These are phyloP conservation scores for Pterocarpus santalinus DNA, from an alignment of 306 rosid species.

Conservation along the genomic window DNA sequence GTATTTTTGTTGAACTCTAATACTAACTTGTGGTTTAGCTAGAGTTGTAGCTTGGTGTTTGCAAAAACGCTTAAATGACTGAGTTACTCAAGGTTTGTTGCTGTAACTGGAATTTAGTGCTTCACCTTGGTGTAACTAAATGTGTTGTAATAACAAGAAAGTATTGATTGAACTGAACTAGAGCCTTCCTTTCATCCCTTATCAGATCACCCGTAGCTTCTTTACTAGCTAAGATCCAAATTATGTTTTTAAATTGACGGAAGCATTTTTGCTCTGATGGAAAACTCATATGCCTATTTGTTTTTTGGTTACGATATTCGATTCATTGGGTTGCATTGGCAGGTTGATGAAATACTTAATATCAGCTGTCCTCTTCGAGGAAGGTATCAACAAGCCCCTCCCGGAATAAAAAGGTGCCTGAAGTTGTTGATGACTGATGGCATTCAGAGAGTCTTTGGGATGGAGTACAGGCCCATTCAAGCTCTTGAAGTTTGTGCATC, in stretches of 20 bases:
- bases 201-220: not conserved
- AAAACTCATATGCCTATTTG: not conserved
- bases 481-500: conserved; percentile 79
- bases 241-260: conserved; percentile 15
- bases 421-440: conserved; percentile 95
- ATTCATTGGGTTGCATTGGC: conserved; percentile 34
- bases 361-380: conserved; percentile 67
- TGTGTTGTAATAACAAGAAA: not conserved
- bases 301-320: not conserved
- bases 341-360: conserved; percentile 91
- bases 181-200: not conserved
- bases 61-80: conserved; percentile 11
- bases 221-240: not conserved
- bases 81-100: not conserved
- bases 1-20: not conserved
- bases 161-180: not conserved
- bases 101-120: not conserved
- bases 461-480: conserved; percentile 92
- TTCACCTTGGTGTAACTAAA: not conserved
- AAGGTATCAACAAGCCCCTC: conserved; percentile 77
- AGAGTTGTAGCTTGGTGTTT: conserved; percentile 10
- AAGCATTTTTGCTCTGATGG: conserved; percentile 33
- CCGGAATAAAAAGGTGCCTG: conserved; percentile 78
- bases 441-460: conserved; percentile 77
- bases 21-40: not conserved